A percentile compares a stretch with the other conserved stretches of the same genome.
phyloP scores from a whole-genome alignment of 805 yeast genomes.

The Wickerhamomyces bisporus region DNA sequence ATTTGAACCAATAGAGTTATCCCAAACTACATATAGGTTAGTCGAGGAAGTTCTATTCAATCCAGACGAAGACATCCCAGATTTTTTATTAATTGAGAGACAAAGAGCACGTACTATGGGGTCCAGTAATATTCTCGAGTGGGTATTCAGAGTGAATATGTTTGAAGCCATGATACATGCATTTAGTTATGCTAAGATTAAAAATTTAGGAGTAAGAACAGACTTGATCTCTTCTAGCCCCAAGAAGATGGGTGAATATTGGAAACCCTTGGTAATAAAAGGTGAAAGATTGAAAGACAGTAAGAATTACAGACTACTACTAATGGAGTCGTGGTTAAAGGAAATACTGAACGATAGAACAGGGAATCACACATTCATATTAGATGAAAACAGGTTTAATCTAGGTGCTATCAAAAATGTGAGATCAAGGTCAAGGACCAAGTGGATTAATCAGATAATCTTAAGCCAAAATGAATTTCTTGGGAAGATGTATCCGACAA shows the following conservation, averaged over 20 bases:
- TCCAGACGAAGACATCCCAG: conserved; percentile 24
- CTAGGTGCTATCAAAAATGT: not conserved
- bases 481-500: not conserved
- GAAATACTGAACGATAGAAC: conserved; percentile 2
- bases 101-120: conserved; percentile 52
- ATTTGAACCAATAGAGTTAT: conserved; percentile 22
- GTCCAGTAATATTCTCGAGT: conserved; percentile 41
- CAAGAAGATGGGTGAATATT: conserved; percentile 18
- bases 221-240: conserved; percentile 17
- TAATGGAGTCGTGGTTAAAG: conserved; percentile 18
- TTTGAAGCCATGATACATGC: conserved; percentile 46
- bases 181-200: conserved; percentile 10
- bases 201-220: conserved; percentile 3
- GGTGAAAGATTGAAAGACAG: conserved; percentile 5
- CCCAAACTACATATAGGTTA: conserved; percentile 19
- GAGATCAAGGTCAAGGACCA: conserved; percentile 7
- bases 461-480: conserved; percentile 2
- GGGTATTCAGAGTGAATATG: conserved; percentile 46
- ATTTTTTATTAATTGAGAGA: conserved; percentile 45
- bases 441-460: conserved; percentile 17
- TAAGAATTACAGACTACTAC: conserved; percentile 13
- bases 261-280: conserved; percentile 12
- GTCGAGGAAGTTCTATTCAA: conserved; percentile 24
- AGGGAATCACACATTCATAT: conserved; percentile 2
- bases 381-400: conserved; percentile 10